Base-by-base conservation (phyloP, 2,329 filamentous ascomycete species). In the Penicillium sp. region DNA sequence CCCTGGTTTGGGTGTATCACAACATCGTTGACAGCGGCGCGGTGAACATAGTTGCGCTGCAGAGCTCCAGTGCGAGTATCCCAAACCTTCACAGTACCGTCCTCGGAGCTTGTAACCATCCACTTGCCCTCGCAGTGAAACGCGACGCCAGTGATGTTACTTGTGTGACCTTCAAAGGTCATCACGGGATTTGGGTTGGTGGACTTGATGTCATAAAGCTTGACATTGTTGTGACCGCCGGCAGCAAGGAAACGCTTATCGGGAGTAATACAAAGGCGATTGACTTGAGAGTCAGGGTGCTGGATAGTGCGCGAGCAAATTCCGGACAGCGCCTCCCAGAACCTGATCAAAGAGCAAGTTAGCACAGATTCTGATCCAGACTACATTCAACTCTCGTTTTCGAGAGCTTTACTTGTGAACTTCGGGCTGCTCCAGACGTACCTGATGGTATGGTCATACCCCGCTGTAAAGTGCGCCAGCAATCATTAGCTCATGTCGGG, bases 1-100 rank as follows among this genome's bases (percentile, higher is more conserved):
- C 93, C 94, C 76, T 99, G 94, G 69, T 99, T 99, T 0, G 94
- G 94, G 71, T 99, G 94, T 51, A 99, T 99, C n/a, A 97, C 94
- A 8, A 99, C 94, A 72, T 99, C 94, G 68, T 96, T 99, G 47
- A 93, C 94, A 0, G 94, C 86, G 31, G 85, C 87, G 48, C 88
- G 89, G 70, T 99, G 94, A 62, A 84, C 87, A 72, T 99, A 99
- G 74, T 93, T 96, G 49, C 94, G 85, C 75, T 99, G 94, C 49
- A 97, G 85, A 52, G 83, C 86, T 42, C 90, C 93, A 12, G 83
- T 89, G 43, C 92, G 81, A 5, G 91, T 96, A 71, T 96, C 93
- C 92, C 92, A 96, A 59, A 96, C 95, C 79, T 95, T 95, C 68
- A 96, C 92, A 0, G 90, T 95, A 65, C 92, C 90, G 69, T 99